Conservation (phyloP, 345 rosid species). For the Heritiera littoralis region DNA sequence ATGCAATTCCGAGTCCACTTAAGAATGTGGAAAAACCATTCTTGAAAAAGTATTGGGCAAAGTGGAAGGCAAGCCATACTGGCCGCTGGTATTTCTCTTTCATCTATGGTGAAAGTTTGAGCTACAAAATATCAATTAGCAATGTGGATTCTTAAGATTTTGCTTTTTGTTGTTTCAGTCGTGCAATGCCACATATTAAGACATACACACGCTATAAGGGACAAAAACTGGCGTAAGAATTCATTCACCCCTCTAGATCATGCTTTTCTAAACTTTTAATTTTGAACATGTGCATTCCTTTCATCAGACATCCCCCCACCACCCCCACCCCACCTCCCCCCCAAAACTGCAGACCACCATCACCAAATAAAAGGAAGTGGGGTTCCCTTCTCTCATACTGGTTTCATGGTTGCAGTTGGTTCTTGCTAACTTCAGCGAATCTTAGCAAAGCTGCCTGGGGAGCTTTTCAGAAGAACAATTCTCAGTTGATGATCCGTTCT, state of each 20-base stretch:
- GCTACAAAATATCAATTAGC: neutral
- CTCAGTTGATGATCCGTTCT: slow-evolving; percentile 95
- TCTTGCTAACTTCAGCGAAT: slow-evolving; percentile 84
- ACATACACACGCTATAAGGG: slow-evolving; percentile 77
- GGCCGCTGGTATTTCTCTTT: slow-evolving; percentile 64
- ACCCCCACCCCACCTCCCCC: neutral
- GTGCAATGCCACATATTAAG: slow-evolving; percentile 97
- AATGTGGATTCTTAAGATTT: slow-evolving; percentile 2
- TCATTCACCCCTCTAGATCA: slow-evolving; percentile 1
- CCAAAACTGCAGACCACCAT: too few species aligned
- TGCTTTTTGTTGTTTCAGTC: slow-evolving; percentile 45
- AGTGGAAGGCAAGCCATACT: slow-evolving; percentile 83
- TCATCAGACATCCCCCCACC: neutral
- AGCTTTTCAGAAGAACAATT: slow-evolving; percentile 85
- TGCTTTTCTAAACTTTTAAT: slow-evolving; percentile 18
- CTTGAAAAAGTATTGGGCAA: slow-evolving; percentile 85
- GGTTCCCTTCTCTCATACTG: slow-evolving; percentile 4
- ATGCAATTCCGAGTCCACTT: slow-evolving; percentile 80
- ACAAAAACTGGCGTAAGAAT: slow-evolving; percentile 80
- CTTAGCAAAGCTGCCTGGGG: slow-evolving; percentile 99
- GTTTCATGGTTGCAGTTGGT: slow-evolving; percentile 57
- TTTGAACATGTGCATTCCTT: neutral
- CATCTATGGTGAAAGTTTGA: slow-evolving; percentile 9
- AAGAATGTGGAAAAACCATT: slow-evolving; percentile 87
- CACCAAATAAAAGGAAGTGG: too few species aligned